A percentile compares a stretch with the other conserved stretches of the same genome.
Evolutionary conservation across 768 basidiomycete species (phyloP).

Genomic region (Podaxis rugospora): DNA sequence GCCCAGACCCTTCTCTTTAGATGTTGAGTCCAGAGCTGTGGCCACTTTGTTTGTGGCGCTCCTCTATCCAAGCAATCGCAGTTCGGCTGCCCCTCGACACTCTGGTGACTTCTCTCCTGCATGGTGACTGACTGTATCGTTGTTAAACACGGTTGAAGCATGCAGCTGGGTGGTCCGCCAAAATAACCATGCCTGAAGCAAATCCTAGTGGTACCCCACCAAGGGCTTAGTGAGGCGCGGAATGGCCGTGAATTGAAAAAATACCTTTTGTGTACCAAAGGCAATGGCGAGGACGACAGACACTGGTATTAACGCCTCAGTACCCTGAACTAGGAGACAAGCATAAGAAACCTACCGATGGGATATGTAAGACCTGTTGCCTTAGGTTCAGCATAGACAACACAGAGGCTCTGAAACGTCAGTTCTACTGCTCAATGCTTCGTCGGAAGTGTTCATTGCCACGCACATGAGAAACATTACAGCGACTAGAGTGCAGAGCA

Average conservation of each 20-base stretch:
- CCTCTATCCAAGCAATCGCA: too few relatives aligned
- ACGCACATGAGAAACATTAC: not conserved
- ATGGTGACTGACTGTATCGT: not conserved
- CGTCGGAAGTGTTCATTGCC: not conserved
- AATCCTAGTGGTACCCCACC: not conserved
- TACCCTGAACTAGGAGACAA: too few relatives aligned
- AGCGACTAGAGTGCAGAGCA: not conserved
- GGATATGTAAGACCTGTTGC: not conserved
- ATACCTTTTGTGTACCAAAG: slow-evolving; percentile 11
- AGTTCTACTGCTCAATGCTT: not conserved
- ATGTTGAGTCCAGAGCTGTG: too few relatives aligned
- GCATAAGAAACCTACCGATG: not conserved
- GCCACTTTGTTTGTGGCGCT: too few relatives aligned
- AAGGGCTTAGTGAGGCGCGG: not conserved
- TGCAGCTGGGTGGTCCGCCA: not conserved
- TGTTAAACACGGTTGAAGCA: not conserved
- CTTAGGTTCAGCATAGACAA: not conserved
- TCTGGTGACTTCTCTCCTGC: not conserved
- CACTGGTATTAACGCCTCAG: not conserved
- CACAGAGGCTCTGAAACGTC: not conserved
- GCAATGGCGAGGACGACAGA: slow-evolving; percentile 1
- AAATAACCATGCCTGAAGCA: slow-evolving; percentile 3
- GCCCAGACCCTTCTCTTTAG: too few relatives aligned
- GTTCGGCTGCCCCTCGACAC: too few relatives aligned
- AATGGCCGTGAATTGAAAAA: not conserved